A percentile compares a stretch with the other conserved stretches of the same genome.
These are phyloP conservation scores for Jaltomata sinuosa DNA, from an alignment of 257 asterid species.

Conservation along the genomic window DNA sequence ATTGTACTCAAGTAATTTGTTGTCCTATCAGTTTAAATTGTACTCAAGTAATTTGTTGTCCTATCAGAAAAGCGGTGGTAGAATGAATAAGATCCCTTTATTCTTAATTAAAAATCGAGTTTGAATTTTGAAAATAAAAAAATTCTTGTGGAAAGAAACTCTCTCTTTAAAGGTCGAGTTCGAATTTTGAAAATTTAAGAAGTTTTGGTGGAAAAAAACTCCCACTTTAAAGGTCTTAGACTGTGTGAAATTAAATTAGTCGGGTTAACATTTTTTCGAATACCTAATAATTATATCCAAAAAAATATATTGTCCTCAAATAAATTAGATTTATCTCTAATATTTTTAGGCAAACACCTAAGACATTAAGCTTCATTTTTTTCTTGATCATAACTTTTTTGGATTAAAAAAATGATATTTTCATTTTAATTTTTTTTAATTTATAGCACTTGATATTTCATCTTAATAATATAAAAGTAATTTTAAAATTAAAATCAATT, in stretches of 20 bases:
- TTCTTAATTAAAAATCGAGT: no score
- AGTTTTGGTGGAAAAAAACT: not conserved
- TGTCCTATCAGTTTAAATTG: not conserved
- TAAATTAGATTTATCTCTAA: not conserved
- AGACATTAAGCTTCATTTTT: not conserved
- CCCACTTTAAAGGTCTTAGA: not conserved
- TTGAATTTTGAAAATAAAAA: no score
- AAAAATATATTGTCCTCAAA: not conserved
- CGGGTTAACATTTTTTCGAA: not conserved
- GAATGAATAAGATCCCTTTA: no score
- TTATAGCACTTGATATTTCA: not conserved
- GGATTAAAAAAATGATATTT: not conserved
- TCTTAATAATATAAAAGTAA: not conserved
- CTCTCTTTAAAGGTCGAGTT: no score
- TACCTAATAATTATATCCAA: not conserved
- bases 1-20: not conserved
- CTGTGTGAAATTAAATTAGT: not conserved
- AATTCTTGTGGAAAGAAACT: no score
- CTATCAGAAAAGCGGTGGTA: accelerated
- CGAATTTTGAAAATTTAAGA: not conserved
- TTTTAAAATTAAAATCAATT: not conserved
- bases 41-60: not conserved
- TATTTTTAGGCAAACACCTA: not conserved
- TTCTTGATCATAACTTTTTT: not conserved
- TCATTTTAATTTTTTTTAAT: not conserved